A percentile compares a stretch with the other conserved stretches of the same genome.
Conservation (phyloP, 495 filamentous ascomycete species). For the Xylaria intraflava region DNA sequence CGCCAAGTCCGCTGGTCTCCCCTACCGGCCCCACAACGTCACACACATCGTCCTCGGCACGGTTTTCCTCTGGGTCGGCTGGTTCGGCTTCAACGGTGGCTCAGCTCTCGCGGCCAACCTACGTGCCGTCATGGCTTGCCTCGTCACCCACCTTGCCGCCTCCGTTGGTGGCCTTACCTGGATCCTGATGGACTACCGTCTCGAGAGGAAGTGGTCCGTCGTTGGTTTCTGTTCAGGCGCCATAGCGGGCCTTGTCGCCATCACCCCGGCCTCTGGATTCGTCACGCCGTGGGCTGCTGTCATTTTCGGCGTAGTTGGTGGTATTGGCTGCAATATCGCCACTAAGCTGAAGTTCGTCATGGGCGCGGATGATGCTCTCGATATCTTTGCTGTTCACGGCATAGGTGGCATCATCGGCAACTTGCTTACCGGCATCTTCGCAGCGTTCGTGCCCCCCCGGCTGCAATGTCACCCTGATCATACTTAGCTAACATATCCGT, state of each 20-base stretch:
- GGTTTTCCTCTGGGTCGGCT: slow-evolving; percentile 95
- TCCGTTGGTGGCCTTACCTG: slow-evolving; percentile 83
- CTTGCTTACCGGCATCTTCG: slow-evolving; percentile 71
- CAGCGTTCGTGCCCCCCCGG: slow-evolving; percentile 50
- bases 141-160: slow-evolving; percentile 91
- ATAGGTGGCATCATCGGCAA: slow-evolving; percentile 74
- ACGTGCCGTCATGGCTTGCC: slow-evolving; percentile 91
- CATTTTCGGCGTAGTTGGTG: slow-evolving; percentile 75
- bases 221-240: slow-evolving; percentile 97
- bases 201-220: slow-evolving; percentile 98
- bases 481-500: slow-evolving; percentile 5
- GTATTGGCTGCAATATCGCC: slow-evolving; percentile 82
- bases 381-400: slow-evolving; percentile 75
- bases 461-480: neutral
- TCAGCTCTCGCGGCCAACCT: slow-evolving; percentile 96
- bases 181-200: slow-evolving; percentile 87
- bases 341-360: slow-evolving; percentile 87
- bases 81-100: slow-evolving; percentile 98
- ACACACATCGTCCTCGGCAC: slow-evolving; percentile 95
- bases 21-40: slow-evolving; percentile 95
- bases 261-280: slow-evolving; percentile 81
- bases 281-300: slow-evolving; percentile 88
- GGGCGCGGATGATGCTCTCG: slow-evolving; percentile 67
- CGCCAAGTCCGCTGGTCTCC: slow-evolving; percentile 62
- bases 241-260: slow-evolving; percentile 84